Percentiles rank a stretch among this genome's conserved stretches.
Evolutionary conservation across 2,329 filamentous ascomycete species (phyloP).

Genomic region (Fusarium verrucosum): DNA sequence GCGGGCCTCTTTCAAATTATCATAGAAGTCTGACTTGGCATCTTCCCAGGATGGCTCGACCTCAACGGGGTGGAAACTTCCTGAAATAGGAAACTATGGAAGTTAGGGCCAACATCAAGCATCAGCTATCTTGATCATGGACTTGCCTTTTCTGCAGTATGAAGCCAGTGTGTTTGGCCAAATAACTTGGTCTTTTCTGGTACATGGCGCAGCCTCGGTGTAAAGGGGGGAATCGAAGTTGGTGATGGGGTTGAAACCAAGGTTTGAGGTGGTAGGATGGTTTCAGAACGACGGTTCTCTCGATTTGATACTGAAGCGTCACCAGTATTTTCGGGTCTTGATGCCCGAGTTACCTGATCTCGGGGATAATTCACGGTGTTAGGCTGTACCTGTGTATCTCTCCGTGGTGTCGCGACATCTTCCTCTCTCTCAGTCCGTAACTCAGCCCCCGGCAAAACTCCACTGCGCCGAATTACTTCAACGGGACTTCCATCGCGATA

Average conservation of each 20-base stretch:
- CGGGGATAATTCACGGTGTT: constrained; percentile 19
- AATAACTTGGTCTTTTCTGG: constrained; percentile 44
- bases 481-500: constrained; percentile 35
- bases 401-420: neutral
- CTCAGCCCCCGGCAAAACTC: neutral
- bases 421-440: constrained; percentile 1
- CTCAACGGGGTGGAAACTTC: constrained; percentile 39
- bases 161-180: constrained; percentile 44
- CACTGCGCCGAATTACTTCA: neutral
- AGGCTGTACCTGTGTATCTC: neutral
- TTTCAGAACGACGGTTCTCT: neutral
- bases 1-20: constrained; percentile 35
- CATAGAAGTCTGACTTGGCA: constrained; percentile 39
- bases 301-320: neutral
- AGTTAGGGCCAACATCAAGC: constrained; percentile 1
- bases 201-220: constrained; percentile 39
- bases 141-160: constrained; percentile 40
- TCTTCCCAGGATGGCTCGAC: constrained; percentile 40
- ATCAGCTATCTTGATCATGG: neutral
- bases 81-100: constrained; percentile 39
- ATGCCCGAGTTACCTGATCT: constrained; percentile 7
- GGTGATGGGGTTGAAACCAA: neutral
- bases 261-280: neutral
- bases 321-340: neutral
- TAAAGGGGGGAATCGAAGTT: constrained; percentile 35